Percentiles rank a stretch among this genome's conserved stretches.
These are phyloP conservation scores for Eremomyces bilateralis DNA, from an alignment of 495 filamentous ascomycete genomes.

Conservation along the genomic window DNA sequence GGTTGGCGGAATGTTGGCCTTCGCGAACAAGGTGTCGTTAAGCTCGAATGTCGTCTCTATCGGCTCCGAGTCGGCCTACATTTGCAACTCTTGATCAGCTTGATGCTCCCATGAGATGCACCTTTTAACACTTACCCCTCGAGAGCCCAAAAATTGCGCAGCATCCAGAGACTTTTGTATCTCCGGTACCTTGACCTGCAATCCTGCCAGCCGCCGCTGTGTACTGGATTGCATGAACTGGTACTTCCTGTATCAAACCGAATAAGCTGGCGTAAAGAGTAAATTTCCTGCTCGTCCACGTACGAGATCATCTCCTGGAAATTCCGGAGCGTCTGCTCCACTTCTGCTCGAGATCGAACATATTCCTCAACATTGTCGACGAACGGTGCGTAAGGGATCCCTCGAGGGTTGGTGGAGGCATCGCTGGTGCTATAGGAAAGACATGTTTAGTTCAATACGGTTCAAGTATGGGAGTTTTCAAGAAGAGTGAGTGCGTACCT, in stretches of 20 bases:
- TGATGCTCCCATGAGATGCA: slow-evolving; percentile 11
- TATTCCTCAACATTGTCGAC: slow-evolving; percentile 94
- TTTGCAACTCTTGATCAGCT: slow-evolving; percentile 3
- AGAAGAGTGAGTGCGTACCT: not conserved
- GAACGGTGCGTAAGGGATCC: slow-evolving; percentile 87
- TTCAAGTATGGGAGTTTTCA: not conserved
- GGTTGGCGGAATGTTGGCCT: slow-evolving; percentile 55
- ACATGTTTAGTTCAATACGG: not conserved
- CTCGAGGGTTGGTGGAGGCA: slow-evolving; percentile 63
- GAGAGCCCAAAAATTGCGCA: slow-evolving; percentile 55
- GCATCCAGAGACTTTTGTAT: slow-evolving; percentile 95
- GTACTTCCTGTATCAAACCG: slow-evolving; percentile 57
- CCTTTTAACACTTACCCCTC: slow-evolving; percentile 27
- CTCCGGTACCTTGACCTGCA: slow-evolving; percentile 91
- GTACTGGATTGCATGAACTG: slow-evolving; percentile 98
- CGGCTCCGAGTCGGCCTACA: slow-evolving; percentile 27
- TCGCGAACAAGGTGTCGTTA: slow-evolving; percentile 88
- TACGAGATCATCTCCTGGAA: slow-evolving; percentile 99
- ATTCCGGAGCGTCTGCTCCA: slow-evolving; percentile 69
- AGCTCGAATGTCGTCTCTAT: slow-evolving; percentile 88
- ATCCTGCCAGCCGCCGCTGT: slow-evolving; percentile 53
- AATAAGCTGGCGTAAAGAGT: not conserved
- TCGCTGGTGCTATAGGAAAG: slow-evolving; percentile 21
- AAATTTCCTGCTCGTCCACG: slow-evolving; percentile 8
- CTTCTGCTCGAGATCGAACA: slow-evolving; percentile 64